Conservation (phyloP, 2,329 filamentous ascomycete species). For the Paecilomyces variotii region DNA sequence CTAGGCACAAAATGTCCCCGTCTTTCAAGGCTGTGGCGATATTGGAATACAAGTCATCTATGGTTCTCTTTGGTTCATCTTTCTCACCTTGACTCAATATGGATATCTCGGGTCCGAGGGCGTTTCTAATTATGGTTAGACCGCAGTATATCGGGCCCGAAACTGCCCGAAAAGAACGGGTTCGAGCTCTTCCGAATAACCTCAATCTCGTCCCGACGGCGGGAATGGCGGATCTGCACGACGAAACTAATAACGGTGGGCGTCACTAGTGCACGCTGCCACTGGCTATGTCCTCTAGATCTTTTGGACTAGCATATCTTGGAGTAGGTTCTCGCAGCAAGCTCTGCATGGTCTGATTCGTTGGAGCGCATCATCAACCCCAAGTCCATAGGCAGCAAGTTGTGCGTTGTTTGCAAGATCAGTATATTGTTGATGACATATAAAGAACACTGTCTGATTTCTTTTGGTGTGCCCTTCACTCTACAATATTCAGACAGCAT, state of each 20-base stretch:
- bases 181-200: neutral
- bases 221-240: neutral
- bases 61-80: too few species aligned
- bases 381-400: neutral
- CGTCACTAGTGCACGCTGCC: neutral
- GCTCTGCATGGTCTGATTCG: neutral
- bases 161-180: neutral
- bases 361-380: neutral
- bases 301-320: neutral
- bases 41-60: too few species aligned
- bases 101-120: neutral
- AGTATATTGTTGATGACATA: neutral
- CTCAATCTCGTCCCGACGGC: too few species aligned
- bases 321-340: neutral
- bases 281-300: neutral
- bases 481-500: neutral
- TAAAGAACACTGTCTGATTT: neutral
- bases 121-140: neutral
- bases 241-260: neutral
- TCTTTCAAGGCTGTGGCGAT: too few species aligned
- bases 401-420: neutral
- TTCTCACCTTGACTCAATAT: too few species aligned
- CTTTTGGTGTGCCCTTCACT: neutral
- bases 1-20: too few species aligned
- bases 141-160: neutral